A percentile compares a stretch with the other conserved stretches of the same genome.
phyloP scores from a whole-genome alignment of 495 filamentous ascomycete genomes.

The Schizothecium vesticola region DNA sequence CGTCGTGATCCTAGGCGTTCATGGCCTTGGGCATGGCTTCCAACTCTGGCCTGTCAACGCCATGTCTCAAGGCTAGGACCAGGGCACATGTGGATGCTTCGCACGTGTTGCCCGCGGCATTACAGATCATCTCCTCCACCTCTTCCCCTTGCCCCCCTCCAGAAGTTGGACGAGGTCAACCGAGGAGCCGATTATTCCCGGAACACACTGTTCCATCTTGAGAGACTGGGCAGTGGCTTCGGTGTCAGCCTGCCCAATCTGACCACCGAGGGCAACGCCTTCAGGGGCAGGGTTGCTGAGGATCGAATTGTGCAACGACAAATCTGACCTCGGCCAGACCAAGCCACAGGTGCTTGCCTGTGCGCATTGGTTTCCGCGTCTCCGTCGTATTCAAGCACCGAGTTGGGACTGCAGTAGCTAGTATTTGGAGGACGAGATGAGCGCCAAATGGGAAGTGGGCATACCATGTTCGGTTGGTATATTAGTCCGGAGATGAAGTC shows the following conservation, averaged over 20 bases:
- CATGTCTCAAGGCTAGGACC: not conserved
- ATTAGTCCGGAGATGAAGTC: not conserved
- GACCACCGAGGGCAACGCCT: not conserved
- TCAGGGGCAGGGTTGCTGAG: not conserved
- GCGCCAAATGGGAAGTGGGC: not conserved
- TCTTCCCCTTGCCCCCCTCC: not conserved
- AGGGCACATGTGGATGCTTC: not conserved
- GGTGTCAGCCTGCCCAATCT: not conserved
- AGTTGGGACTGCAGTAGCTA: not conserved
- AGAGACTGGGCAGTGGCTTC: not conserved
- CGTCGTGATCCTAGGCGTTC: not conserved
- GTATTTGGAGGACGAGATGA: not conserved
- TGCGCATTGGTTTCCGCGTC: not conserved
- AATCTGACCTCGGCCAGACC: not conserved
- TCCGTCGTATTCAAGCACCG: not conserved
- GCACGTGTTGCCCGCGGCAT: not conserved
- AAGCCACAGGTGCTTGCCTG: not conserved
- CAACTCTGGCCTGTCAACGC: too few species aligned
- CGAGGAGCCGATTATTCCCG: slow-evolving; percentile 9
- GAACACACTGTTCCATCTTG: not conserved
- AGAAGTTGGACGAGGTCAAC: not conserved
- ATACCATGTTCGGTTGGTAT: not conserved
- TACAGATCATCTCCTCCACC: not conserved
- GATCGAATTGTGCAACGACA: not conserved
- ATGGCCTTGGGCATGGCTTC: not conserved